A percentile compares a stretch with the other conserved stretches of the same genome.
These are phyloP conservation scores for Saussurea involucrata DNA, from an alignment of 129 eudicot genomes.

Conservation along the genomic window DNA sequence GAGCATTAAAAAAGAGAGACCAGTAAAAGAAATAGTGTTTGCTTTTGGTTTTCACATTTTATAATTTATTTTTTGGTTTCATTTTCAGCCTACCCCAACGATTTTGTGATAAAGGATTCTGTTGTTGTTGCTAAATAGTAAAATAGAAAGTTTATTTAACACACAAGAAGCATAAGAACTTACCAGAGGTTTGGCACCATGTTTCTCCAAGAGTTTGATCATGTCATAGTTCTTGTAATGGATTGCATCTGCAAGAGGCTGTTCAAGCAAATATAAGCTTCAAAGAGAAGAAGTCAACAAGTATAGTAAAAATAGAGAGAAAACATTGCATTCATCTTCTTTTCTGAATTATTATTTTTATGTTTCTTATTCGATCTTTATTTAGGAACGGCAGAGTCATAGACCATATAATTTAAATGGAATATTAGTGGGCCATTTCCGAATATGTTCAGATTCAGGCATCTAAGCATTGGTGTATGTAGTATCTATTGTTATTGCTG, in stretches of 20 bases:
- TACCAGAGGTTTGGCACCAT: conserved; percentile 85
- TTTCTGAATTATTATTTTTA: no score
- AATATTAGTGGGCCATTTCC: no score
- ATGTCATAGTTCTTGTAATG: conserved; percentile 83
- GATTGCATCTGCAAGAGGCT: conserved; percentile 98
- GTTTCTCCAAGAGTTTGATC: conserved; percentile 81
- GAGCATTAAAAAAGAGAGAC: neutral
- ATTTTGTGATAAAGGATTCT: neutral
- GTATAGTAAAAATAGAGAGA: no score
- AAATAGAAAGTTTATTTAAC: neutral
- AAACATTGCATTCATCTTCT: neutral
- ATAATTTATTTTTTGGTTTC: neutral
- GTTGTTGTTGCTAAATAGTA: neutral
- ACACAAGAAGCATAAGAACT: conserved; percentile 9
- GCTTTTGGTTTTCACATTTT: neutral
- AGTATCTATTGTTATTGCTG: no score
- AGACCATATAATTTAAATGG: neutral
- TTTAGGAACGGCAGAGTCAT: no score
- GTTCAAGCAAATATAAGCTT: conserved; percentile 27
- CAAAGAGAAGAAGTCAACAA: neutral
- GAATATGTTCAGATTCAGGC: no score
- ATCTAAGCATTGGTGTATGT: no score
- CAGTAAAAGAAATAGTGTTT: neutral
- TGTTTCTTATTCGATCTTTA: neutral
- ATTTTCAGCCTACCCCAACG: neutral